Conservation (phyloP, 192 early-diverging fungal species). For the Coemansia interrupta region DNA sequence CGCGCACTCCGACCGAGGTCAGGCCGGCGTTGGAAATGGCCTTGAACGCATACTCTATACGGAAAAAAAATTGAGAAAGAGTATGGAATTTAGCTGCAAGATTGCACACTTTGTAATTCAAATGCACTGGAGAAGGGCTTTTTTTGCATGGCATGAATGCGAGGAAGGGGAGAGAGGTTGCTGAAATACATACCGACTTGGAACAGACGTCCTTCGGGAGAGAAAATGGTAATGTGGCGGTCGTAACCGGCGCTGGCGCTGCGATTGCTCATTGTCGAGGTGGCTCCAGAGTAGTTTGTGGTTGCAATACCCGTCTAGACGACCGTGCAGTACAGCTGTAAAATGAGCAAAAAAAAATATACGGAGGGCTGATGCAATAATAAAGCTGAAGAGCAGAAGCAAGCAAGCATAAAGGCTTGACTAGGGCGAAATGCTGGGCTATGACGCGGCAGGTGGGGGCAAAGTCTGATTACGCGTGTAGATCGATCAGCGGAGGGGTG, state of each 20-base stretch:
- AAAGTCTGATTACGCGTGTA: neutral
- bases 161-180: neutral
- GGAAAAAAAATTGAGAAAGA: neutral
- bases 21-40: conserved; percentile 97
- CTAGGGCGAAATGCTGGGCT: neutral
- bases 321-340: no score
- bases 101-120: no score
- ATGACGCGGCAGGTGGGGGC: neutral
- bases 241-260: conserved; percentile 79
- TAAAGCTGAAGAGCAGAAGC: neutral
- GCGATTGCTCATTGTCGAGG: conserved; percentile 43
- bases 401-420: neutral
- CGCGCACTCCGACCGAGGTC: conserved; percentile 93
- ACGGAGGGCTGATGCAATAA: neutral
- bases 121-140: neutral
- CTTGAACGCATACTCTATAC: conserved; percentile 98
- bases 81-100: neutral
- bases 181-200: conserved; percentile 83
- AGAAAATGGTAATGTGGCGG: conserved; percentile 99
- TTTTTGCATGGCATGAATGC: neutral
- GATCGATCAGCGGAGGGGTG: no score
- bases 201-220: conserved; percentile 97
- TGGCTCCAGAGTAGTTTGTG: no score
- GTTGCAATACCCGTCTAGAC: no score
- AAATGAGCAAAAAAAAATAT: no score